Base-by-base conservation (phyloP, 169 alveolate species). In the Toxoplasma gondii region DNA sequence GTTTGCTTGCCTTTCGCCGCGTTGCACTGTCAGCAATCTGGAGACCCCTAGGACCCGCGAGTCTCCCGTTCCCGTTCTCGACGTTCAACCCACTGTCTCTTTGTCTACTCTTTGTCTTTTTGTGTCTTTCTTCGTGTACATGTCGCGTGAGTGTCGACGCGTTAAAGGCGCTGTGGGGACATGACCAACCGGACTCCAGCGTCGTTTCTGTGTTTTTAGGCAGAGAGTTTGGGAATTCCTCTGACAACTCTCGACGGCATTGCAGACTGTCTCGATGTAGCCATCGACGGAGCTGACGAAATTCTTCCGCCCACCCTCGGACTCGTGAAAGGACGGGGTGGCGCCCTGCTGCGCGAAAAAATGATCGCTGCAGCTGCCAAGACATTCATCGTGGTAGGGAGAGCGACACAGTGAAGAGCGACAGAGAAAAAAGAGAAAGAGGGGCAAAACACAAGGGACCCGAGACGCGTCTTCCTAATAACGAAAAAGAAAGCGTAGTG, bases 261-360 rank as follows among this genome's bases (percentile, higher is more conserved):
- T 44, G 87, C 29, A 41, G 45, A 34, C 22, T 22, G 53, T 24
- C 95, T 97, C 34, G 98, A 97, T 83, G 96, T 97, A 34, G 97
- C 98, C 19, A 95, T 97, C 34, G 98, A 97, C 88, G 98, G 98
- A 0, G 98, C 98, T 0, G 98, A 97, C 90, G 98, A 97, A 69
- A 96, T 97, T 45, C 98, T 97, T 80, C 90, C 70, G n/a, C 70
- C 88, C 49, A 43, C 97, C 34, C 91, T 97, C 82, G 96, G 95
- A 92, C 94, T 97, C 36, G 94, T 97, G 39, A 97, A 97, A 95
- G 98, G 98, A 17, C 96, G 98, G 0, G 98, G 98, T 0, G 98
- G 98, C 34, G 98, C 98, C 38, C 92, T 97, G 36, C 96, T 97
- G 93, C 96, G 98, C 70, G 98, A 97, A 92, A 97, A 96, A 94